These are phyloP conservation scores for Eutrema heterophyllum DNA, from an alignment of 345 rosid species.

Conservation along the genomic window DNA sequence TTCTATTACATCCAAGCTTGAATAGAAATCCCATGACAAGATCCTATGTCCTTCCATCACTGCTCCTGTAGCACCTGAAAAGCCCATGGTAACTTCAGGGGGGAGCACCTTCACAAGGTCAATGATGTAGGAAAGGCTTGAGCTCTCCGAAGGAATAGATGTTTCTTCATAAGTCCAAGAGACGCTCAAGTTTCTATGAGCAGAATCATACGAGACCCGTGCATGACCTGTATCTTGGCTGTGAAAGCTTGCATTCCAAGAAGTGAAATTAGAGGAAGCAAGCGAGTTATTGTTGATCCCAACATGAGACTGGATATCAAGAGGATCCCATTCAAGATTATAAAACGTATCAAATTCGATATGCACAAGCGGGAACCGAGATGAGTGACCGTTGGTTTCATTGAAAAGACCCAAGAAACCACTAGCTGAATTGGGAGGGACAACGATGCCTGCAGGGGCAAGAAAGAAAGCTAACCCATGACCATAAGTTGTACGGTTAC, in stretches of 20 bases:
- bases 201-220: background rate
- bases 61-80: background rate
- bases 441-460: background rate
- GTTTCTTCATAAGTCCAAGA: background rate
- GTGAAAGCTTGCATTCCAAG: background rate
- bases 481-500: background rate
- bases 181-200: background rate
- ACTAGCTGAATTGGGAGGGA: background rate
- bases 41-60: background rate
- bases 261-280: background rate
- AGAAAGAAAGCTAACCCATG: background rate
- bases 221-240: background rate
- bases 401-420: background rate
- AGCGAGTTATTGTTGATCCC: background rate
- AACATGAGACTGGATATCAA: background rate
- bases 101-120: conserved; percentile 1
- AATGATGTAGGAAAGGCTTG: conserved; percentile 6
- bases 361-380: background rate
- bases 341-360: background rate
- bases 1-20: background rate
- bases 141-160: background rate
- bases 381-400: background rate
- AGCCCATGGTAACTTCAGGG: conserved; percentile 3
- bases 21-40: background rate
- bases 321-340: background rate